Evolutionary conservation across 2,329 filamentous ascomycete species (phyloP).

Genomic region (Colletotrichum viniferum): DNA sequence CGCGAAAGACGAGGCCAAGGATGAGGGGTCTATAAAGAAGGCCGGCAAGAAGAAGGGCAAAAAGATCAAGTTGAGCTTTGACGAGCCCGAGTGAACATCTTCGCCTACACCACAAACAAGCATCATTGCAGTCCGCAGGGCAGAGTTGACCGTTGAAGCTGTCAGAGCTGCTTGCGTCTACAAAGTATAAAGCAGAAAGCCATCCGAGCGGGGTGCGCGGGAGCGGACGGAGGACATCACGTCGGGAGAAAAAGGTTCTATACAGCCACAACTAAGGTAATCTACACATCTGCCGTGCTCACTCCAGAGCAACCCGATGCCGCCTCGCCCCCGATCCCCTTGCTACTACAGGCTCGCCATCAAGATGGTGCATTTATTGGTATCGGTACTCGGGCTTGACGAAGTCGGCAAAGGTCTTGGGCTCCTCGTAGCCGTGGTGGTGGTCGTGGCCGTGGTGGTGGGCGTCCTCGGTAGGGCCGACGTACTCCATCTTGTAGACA

Average conservation of each 20-base stretch:
- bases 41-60: conserved; percentile 53
- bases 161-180: not conserved
- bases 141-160: not conserved
- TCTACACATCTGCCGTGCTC: conserved; percentile 40
- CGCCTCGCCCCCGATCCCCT: conserved; percentile 9
- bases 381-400: conserved; percentile 96
- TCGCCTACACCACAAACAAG: not conserved
- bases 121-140: not conserved
- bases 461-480: conserved; percentile 77
- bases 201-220: not conserved
- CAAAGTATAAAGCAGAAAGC: not conserved
- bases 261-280: conserved; percentile 33
- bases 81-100: conserved; percentile 25
- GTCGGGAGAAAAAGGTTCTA: conserved; percentile 25
- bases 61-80: conserved; percentile 72
- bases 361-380: conserved; percentile 36
- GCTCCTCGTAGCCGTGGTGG: conserved; percentile 74
- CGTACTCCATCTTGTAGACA: conserved; percentile 97
- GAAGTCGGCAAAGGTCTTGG: conserved; percentile 96
- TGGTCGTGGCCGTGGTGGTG: conserved; percentile 62
- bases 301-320: conserved; percentile 19
- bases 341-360: conserved; percentile 7
- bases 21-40: conserved; percentile 26
- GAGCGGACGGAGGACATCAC: not conserved
- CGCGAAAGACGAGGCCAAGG: not conserved